These are phyloP conservation scores for Daldinia childiae DNA, from an alignment of 495 filamentous ascomycete genomes.

Conservation along the genomic window DNA sequence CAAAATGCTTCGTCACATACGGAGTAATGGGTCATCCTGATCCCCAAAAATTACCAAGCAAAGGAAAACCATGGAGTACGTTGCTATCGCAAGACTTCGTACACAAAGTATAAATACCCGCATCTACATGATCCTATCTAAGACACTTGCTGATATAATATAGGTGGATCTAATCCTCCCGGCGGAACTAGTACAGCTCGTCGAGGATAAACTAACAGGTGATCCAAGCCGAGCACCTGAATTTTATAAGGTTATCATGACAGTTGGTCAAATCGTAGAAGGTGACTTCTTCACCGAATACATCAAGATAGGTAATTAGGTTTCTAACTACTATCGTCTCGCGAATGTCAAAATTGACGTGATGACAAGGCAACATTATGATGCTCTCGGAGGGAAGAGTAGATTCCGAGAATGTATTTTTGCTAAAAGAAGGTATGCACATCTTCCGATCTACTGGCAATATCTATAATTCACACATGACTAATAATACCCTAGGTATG, in stretches of 20 bases:
- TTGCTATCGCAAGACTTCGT: conserved; percentile 74
- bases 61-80: conserved; percentile 76
- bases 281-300: conserved; percentile 86
- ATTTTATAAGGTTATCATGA: conserved; percentile 79
- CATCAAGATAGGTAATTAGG: conserved; percentile 77
- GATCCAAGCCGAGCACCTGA: conserved; percentile 49
- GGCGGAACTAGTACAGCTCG: conserved; percentile 66
- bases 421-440: conserved; percentile 70
- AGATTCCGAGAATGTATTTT: conserved; percentile 83
- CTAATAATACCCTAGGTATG: conserved; percentile 59
- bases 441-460: no score
- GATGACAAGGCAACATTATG: conserved; percentile 75
- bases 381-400: conserved; percentile 90
- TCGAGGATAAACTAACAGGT: conserved; percentile 63
- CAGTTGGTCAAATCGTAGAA: conserved; percentile 73
- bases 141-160: neutral
- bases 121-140: conserved; percentile 12
- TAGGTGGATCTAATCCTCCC: conserved; percentile 82
- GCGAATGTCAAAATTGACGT: neutral
- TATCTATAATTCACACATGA: neutral
- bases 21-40: conserved; percentile 72
- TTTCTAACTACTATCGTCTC: neutral
- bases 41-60: conserved; percentile 73
- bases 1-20: conserved; percentile 81
- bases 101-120: conserved; percentile 68